Evolutionary conservation across 805 yeast genomes (phyloP).

Genomic region (Jamesozyma rosinii): DNA sequence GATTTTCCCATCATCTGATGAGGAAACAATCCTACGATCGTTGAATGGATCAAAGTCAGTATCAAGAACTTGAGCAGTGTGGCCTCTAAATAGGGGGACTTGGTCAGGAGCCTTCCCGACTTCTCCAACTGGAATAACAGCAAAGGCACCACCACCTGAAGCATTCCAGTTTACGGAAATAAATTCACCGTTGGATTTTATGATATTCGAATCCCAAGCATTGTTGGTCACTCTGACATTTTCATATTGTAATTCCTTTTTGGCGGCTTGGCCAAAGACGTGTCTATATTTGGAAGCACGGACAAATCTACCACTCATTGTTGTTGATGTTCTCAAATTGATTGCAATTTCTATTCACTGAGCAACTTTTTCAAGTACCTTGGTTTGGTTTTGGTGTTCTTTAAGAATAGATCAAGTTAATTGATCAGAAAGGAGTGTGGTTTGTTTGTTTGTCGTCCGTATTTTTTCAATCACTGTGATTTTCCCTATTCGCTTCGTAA

Average conservation of each 20-base stretch:
- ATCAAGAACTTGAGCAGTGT: slow-evolving; percentile 88
- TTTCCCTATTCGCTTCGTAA: too few relatives aligned
- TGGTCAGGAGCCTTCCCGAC: slow-evolving; percentile 90
- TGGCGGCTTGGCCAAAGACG: slow-evolving; percentile 81
- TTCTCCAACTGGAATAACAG: slow-evolving; percentile 77
- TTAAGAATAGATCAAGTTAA: too few relatives aligned
- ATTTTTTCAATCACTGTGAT: too few relatives aligned
- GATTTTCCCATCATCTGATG: slow-evolving; percentile 74
- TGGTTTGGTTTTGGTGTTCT: too few relatives aligned
- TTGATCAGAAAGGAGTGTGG: too few relatives aligned
- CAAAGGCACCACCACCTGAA: slow-evolving; percentile 97
- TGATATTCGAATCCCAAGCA: slow-evolving; percentile 92
- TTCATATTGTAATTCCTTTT: slow-evolving; percentile 40
- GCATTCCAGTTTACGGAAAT: slow-evolving; percentile 86
- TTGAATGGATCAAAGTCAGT: slow-evolving; percentile 93
- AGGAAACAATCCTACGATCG: slow-evolving; percentile 61
- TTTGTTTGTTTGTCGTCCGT: too few relatives aligned
- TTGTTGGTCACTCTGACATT: slow-evolving; percentile 67
- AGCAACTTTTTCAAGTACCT: background rate
- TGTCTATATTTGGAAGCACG: slow-evolving; percentile 96
- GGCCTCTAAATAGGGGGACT: slow-evolving; percentile 91
- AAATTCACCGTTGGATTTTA: slow-evolving; percentile 79
- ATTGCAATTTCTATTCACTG: background rate
- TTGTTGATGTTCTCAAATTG: background rate
- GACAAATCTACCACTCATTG: slow-evolving; percentile 71